phyloP scores from a whole-genome alignment of 139 green algal species.

The Tetraselmis striata region DNA sequence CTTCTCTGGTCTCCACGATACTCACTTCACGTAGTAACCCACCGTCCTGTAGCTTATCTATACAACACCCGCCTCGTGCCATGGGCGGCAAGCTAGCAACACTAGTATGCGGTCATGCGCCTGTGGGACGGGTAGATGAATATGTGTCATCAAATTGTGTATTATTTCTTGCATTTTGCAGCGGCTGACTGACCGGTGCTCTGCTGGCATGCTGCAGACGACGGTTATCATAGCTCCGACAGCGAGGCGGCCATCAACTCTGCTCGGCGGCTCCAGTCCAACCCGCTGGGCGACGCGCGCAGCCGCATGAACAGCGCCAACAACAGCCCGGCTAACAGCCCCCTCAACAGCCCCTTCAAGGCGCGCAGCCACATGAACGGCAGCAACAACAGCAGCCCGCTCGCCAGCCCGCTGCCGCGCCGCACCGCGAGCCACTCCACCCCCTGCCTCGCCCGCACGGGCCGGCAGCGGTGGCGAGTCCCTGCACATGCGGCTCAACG shows the following conservation, averaged over 20 bases:
- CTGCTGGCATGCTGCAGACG: background rate
- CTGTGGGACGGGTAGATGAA: too few relatives aligned
- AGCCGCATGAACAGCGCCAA: background rate
- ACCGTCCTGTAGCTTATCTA: too few relatives aligned
- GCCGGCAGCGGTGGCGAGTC: background rate
- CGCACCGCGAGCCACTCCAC: too few relatives aligned
- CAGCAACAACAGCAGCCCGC: background rate
- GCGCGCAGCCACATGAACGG: background rate
- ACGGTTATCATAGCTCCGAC: background rate
- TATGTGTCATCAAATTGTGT: too few relatives aligned
- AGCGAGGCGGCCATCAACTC: background rate
- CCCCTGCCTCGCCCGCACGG: background rate
- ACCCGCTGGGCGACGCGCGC: background rate
- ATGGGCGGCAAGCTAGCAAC: too few relatives aligned
- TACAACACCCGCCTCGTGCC: too few relatives aligned
- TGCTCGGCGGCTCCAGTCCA: background rate
- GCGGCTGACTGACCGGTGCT: background rate
- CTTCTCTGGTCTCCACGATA: too few relatives aligned
- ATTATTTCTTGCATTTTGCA: too few relatives aligned
- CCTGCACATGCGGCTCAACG: background rate
- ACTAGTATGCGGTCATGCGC: too few relatives aligned
- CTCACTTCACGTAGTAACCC: too few relatives aligned
- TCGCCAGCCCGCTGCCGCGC: background rate
- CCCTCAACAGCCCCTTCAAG: background rate
- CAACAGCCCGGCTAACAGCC: background rate